phyloP scores from a whole-genome alignment of 768 basidiomycete genomes.

The Xanthoconium purpureum region DNA sequence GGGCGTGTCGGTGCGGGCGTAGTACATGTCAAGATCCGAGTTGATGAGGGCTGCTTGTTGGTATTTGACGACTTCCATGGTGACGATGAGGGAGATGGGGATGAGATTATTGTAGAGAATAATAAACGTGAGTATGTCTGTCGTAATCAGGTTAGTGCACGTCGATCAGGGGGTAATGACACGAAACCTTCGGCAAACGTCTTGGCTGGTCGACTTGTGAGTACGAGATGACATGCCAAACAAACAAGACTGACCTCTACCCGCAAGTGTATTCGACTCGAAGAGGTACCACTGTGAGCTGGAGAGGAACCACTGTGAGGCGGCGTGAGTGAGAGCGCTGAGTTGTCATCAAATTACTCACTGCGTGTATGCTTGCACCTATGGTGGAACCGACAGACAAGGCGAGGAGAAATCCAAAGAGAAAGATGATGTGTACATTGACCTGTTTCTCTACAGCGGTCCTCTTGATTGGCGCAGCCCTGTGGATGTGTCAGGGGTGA shows the following conservation, averaged over 20 bases:
- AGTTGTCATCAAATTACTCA: slow-evolving; percentile 30
- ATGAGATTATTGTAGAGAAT: slow-evolving; percentile 99
- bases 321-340: neutral
- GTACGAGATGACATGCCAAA: neutral
- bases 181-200: slow-evolving; percentile 77
- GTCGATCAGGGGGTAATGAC: neutral
- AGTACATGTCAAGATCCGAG: slow-evolving; percentile 98
- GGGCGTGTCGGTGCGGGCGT: slow-evolving; percentile 90
- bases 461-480: slow-evolving; percentile 93
- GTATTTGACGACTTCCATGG: slow-evolving; percentile 99
- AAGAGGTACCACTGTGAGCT: slow-evolving; percentile 88
- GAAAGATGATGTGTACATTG: slow-evolving; percentile 92
- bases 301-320: slow-evolving; percentile 76
- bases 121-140: slow-evolving; percentile 96
- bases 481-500: slow-evolving; percentile 24
- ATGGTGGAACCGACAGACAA: slow-evolving; percentile 90
- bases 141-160: slow-evolving; percentile 7
- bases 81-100: slow-evolving; percentile 97
- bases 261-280: slow-evolving; percentile 55
- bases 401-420: slow-evolving; percentile 83
- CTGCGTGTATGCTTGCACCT: slow-evolving; percentile 84
- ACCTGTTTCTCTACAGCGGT: slow-evolving; percentile 96
- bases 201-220: slow-evolving; percentile 46
- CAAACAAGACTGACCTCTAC: slow-evolving; percentile 49
- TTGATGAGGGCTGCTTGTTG: slow-evolving; percentile 98